Percentiles rank a stretch among this genome's conserved stretches.
Conservation (phyloP, 768 basidiomycete species). For the Phylloporus sp. region DNA sequence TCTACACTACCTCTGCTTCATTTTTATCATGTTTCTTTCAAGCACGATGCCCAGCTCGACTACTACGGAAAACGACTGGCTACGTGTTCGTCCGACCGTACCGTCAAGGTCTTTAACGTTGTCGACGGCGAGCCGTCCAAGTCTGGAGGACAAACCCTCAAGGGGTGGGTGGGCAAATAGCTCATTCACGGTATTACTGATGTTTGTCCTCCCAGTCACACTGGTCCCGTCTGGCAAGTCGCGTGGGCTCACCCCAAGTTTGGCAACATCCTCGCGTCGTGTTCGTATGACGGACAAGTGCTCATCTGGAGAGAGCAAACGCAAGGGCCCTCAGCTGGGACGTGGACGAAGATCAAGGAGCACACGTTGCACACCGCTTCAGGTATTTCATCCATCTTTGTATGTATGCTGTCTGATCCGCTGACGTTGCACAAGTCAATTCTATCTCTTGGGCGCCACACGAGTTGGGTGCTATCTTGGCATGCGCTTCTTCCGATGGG, state of each 20-base stretch:
- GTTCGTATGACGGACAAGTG: conserved; percentile 97
- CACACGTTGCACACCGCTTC: conserved; percentile 92
- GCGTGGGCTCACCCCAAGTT: conserved; percentile 99
- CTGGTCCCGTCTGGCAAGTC: conserved; percentile 97
- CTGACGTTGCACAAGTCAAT: conserved; percentile 60
- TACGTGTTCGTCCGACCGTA: conserved; percentile 94
- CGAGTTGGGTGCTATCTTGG: conserved; percentile 93
- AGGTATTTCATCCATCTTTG: conserved; percentile 46
- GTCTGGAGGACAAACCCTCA: conserved; percentile 66
- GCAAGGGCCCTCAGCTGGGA: conserved; percentile 46
- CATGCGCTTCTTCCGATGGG: conserved; percentile 95
- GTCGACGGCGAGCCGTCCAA: conserved; percentile 80
- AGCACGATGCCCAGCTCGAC: conserved; percentile 98
- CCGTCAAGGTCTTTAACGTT: conserved; percentile 92
- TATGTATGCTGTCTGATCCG: neutral
- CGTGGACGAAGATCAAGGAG: conserved; percentile 95
- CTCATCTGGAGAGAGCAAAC: conserved; percentile 95
- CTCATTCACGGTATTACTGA: neutral
- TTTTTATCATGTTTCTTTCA: neutral
- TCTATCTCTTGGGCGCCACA: conserved; percentile 99
- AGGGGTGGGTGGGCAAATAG: conserved; percentile 52
- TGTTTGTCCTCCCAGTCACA: conserved; percentile 57
- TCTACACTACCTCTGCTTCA: neutral
- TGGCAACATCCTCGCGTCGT: conserved; percentile 95
- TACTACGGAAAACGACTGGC: conserved; percentile 97